phyloP scores from a whole-genome alignment of 495 filamentous ascomycete species.

The Penicillium salamii region DNA sequence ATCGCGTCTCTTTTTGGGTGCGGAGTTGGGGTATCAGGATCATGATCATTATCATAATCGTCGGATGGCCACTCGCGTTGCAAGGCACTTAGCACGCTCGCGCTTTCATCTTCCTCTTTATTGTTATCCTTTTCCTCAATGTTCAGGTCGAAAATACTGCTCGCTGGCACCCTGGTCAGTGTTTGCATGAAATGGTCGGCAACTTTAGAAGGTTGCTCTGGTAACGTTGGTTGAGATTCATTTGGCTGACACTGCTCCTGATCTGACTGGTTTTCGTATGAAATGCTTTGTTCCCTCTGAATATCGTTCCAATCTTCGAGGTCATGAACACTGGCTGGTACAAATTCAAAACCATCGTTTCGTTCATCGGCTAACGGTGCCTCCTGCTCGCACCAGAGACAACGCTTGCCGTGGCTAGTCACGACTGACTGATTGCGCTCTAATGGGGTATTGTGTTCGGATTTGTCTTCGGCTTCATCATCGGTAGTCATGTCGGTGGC shows the following conservation, averaged over 20 bases:
- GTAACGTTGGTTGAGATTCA: too few relatives aligned
- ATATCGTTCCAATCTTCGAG: too few relatives aligned
- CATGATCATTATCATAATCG: background rate
- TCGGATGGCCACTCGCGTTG: constrained; percentile 1
- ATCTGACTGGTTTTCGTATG: too few relatives aligned
- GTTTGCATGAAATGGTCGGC: too few relatives aligned
- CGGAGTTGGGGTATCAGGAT: background rate
- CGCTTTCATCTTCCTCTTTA: background rate
- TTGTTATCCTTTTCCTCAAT: background rate
- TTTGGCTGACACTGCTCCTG: too few relatives aligned
- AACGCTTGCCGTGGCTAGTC: constrained; percentile 14
- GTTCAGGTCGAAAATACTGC: background rate
- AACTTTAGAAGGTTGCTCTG: too few relatives aligned
- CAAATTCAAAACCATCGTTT: background rate
- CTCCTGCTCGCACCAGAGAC: constrained; percentile 20
- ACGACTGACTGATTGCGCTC: background rate
- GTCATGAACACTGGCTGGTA: too few relatives aligned
- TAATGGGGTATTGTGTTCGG: too few relatives aligned
- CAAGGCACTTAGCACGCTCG: background rate
- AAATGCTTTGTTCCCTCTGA: too few relatives aligned
- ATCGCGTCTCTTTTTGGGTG: background rate
- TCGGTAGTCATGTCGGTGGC: too few relatives aligned
- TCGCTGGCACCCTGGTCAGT: too few relatives aligned
- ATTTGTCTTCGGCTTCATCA: too few relatives aligned
- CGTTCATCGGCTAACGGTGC: background rate